Percentiles rank a stretch among this genome's conserved stretches.
Conservation (phyloP, 495 filamentous ascomycete species). For the Podospora australis region DNA sequence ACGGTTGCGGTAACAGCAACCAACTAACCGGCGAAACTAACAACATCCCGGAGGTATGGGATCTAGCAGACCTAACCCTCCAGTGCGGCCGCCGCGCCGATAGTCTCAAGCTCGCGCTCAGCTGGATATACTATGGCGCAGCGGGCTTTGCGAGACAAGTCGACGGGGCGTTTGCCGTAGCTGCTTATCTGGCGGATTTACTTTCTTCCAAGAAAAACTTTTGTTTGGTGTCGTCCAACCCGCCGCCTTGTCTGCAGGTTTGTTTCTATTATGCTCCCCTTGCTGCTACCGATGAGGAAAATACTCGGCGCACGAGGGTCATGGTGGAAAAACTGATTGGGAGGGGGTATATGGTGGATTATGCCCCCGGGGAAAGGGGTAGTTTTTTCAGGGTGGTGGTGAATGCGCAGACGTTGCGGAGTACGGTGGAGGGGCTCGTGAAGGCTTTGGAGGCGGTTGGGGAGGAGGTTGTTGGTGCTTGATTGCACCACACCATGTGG, state of each 20-base stretch:
- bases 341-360: constrained; percentile 91
- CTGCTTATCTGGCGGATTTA: constrained; percentile 56
- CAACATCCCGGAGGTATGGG: constrained; percentile 51
- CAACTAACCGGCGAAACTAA: too few species aligned
- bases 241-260: constrained; percentile 85
- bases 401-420: constrained; percentile 62
- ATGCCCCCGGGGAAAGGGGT: constrained; percentile 71
- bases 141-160: constrained; percentile 53
- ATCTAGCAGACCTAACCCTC: constrained; percentile 87
- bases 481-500: too few species aligned
- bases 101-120: constrained; percentile 75
- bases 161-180: constrained; percentile 60
- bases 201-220: constrained; percentile 53
- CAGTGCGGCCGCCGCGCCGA: constrained; percentile 88
- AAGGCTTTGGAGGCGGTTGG: constrained; percentile 64
- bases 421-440: constrained; percentile 72
- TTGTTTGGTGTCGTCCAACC: constrained; percentile 63
- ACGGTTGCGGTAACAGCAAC: too few species aligned
- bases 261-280: constrained; percentile 82
- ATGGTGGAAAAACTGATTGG: constrained; percentile 59
- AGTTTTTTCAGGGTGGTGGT: constrained; percentile 87
- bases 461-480: constrained; percentile 37
- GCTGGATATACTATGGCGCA: constrained; percentile 81
- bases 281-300: constrained; percentile 47
- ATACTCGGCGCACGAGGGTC: constrained; percentile 61